Percentiles rank a stretch among this genome's conserved stretches.
phyloP scores from a whole-genome alignment of 164 flowering plant species.

The grape (Vitis vinifera) region ASM3070453v1 NC_081807.1:2393001-2393500 shows the following conservation, averaged over 20 bases:
- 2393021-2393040: constrained; percentile 40
- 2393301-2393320: background rate
- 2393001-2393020: constrained; percentile 55
- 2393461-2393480: background rate
- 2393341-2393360: constrained; percentile 6
- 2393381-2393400: background rate
- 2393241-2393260: no score
- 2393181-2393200: no score
- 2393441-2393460: background rate
- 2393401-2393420: constrained; percentile 2
- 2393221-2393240: no score
- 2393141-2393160: no score
- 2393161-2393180: no score
- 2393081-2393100: background rate
- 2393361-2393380: no score
- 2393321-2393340: constrained; percentile 2
- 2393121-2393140: no score
- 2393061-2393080: background rate
- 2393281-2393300: no score
- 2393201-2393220: no score
- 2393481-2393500: constrained; percentile 1
- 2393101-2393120: background rate
- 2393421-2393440: constrained; percentile 2
- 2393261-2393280: no score
- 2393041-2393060: background rate